These are phyloP conservation scores for Suillus discolor DNA, from an alignment of 768 basidiomycete species.

Conservation along the genomic window DNA sequence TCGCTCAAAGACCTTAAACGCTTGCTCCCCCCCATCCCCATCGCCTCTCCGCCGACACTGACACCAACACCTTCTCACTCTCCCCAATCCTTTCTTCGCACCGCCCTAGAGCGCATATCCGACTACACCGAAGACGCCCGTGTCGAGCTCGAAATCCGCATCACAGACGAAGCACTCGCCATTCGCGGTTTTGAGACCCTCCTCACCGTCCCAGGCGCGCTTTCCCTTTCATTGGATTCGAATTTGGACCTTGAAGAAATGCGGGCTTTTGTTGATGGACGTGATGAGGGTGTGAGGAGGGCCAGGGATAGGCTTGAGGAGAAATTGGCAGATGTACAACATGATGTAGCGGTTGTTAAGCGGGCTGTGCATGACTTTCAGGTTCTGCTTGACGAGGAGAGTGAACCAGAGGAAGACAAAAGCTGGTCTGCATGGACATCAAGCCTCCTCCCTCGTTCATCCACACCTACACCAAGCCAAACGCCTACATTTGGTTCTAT, in stretches of 20 bases:
- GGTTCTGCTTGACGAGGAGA: not conserved
- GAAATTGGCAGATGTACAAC: slow-evolving; percentile 73
- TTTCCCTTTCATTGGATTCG: slow-evolving; percentile 4
- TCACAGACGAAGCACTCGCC: slow-evolving; percentile 71
- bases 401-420: slow-evolving; percentile 13
- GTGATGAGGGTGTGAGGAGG: slow-evolving; percentile 47
- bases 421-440: slow-evolving; percentile 57
- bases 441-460: slow-evolving; percentile 50
- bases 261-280: slow-evolving; percentile 57
- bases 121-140: slow-evolving; percentile 80
- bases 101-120: slow-evolving; percentile 61
- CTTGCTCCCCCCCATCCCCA: slow-evolving; percentile 15
- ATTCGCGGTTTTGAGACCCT: slow-evolving; percentile 68
- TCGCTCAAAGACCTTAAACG: slow-evolving; percentile 61
- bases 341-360: slow-evolving; percentile 76
- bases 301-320: slow-evolving; percentile 49
- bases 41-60: not conserved
- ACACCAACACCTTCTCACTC: slow-evolving; percentile 5
- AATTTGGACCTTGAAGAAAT: slow-evolving; percentile 41
- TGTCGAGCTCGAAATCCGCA: slow-evolving; percentile 80
- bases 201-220: slow-evolving; percentile 58
- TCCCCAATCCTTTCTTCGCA: slow-evolving; percentile 39
- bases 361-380: slow-evolving; percentile 51
- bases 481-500: slow-evolving; percentile 71
- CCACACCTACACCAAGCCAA: slow-evolving; percentile 30